A percentile compares a stretch with the other conserved stretches of the same genome.
phyloP scores from a whole-genome alignment of 148 eudicot genomes.

The Drosera capensis region DNA sequence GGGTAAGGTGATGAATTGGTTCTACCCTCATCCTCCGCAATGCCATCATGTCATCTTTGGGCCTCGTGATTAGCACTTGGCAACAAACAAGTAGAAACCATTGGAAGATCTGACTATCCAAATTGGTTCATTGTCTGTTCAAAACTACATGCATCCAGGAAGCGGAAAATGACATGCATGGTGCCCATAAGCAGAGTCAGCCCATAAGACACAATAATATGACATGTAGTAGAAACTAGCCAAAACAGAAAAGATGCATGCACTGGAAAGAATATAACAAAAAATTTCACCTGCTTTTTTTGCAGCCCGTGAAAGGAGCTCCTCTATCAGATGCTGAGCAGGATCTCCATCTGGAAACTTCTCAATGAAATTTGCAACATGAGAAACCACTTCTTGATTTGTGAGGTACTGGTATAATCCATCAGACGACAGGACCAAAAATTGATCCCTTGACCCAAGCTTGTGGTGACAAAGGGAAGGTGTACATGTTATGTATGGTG shows the following conservation, averaged over 20 bases:
- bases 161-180: no score
- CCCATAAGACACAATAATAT: neutral
- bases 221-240: neutral
- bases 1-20: no score
- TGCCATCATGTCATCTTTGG: no score
- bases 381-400: slow-evolving; percentile 90
- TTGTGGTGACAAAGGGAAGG: slow-evolving; percentile 88
- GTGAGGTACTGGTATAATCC: slow-evolving; percentile 91
- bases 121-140: no score
- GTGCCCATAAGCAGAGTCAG: no score
- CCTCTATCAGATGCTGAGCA: slow-evolving; percentile 97
- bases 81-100: no score
- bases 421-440: slow-evolving; percentile 94
- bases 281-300: slow-evolving; percentile 78
- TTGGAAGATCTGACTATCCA: no score
- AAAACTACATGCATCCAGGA: no score
- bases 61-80: no score
- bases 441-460: slow-evolving; percentile 77
- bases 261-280: neutral
- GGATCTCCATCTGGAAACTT: slow-evolving; percentile 97
- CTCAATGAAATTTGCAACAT: slow-evolving; percentile 80
- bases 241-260: neutral
- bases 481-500: slow-evolving; percentile 71
- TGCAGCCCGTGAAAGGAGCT: slow-evolving; percentile 91
- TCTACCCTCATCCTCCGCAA: no score